These are phyloP conservation scores for Lanzia echinophila DNA, from an alignment of 2,329 filamentous ascomycete species.

Conservation along the genomic window DNA sequence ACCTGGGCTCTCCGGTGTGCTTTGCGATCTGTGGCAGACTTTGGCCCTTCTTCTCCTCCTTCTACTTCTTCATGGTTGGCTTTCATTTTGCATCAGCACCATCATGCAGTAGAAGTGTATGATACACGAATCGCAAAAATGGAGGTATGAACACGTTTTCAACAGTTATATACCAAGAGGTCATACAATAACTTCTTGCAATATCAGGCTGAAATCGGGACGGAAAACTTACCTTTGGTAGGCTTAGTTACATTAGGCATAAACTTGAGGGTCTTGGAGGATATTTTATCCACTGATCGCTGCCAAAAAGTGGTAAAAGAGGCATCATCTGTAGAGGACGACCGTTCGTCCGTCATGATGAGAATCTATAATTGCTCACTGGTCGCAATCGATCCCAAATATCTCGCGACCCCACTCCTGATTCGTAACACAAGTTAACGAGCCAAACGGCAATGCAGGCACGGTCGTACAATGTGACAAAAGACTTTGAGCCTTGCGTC, in stretches of 20 bases:
- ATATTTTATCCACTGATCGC: conserved; percentile 8
- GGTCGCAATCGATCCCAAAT: not conserved
- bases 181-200: not conserved
- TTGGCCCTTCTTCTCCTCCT: not conserved
- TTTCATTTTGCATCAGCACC: not conserved
- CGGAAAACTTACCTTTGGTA: not conserved
- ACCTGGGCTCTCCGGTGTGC: conserved; percentile 26
- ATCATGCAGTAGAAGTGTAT: not conserved
- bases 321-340: not conserved
- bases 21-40: conserved; percentile 17
- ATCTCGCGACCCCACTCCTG: too few species aligned
- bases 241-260: conserved; percentile 8
- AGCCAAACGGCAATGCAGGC: too few species aligned
- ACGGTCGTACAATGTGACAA: too few species aligned
- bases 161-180: too few species aligned
- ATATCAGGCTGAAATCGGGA: not conserved
- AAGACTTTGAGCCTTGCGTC: too few species aligned
- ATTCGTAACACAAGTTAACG: too few species aligned
- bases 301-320: conserved; percentile 14
- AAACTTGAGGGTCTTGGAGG: conserved; percentile 10
- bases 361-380: not conserved
- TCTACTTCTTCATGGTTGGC: conserved; percentile 3
- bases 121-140: not conserved
- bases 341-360: not conserved
- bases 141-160: too few species aligned